Conservation (phyloP, 192 early-diverging fungal genomes). For the Coemansia sp. region DNA sequence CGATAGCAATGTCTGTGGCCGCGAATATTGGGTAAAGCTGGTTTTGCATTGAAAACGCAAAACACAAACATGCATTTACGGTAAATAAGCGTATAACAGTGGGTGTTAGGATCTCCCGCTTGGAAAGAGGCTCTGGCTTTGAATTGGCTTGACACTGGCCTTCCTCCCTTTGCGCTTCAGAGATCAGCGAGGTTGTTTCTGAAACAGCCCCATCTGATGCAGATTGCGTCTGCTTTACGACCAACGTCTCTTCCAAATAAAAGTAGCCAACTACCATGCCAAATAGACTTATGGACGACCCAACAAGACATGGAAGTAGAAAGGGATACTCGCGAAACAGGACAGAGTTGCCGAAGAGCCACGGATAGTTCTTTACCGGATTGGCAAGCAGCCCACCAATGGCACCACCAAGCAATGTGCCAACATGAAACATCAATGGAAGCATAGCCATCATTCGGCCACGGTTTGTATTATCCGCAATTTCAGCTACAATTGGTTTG, state of each 20-base stretch:
- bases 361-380: conserved; percentile 63
- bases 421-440: conserved; percentile 63
- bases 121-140: background rate
- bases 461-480: conserved; percentile 74
- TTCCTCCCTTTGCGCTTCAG: background rate
- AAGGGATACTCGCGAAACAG: conserved; percentile 70
- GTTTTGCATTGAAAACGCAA: conserved; percentile 13
- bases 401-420: conserved; percentile 61
- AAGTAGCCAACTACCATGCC: conserved; percentile 57
- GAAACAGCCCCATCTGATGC: background rate
- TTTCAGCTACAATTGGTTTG: conserved; percentile 75
- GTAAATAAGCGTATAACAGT: background rate
- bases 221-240: background rate
- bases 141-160: background rate
- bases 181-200: background rate
- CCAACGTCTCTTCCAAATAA: conserved; percentile 49
- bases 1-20: conserved; percentile 10
- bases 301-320: conserved; percentile 18
- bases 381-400: conserved; percentile 71
- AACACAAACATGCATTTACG: background rate
- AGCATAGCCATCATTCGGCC: conserved; percentile 67
- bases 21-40: conserved; percentile 24
- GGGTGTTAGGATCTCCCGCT: conserved; percentile 1
- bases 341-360: conserved; percentile 50
- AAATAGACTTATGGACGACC: conserved; percentile 24